Evolutionary conservation across 805 yeast genomes (phyloP).

Genomic region (Lachancea sp.): DNA sequence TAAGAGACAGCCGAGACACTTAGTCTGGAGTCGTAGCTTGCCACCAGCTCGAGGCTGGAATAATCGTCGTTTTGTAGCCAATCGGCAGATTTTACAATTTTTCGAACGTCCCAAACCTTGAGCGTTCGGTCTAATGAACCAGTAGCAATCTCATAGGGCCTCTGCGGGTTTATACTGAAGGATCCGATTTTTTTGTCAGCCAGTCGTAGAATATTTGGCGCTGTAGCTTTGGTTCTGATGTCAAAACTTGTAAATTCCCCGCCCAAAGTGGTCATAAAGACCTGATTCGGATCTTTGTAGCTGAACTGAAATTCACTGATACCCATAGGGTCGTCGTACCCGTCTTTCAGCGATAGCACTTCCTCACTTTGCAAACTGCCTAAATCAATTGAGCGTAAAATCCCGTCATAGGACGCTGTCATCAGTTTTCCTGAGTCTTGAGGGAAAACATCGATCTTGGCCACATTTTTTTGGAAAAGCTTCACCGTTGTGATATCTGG

Average conservation of each 20-base stretch:
- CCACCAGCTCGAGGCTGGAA: conserved; percentile 35
- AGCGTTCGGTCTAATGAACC: conserved; percentile 84
- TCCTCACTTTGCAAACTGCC: conserved; percentile 54
- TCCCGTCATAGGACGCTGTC: conserved; percentile 83
- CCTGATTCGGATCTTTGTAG: conserved; percentile 41
- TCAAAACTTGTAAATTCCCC: conserved; percentile 81
- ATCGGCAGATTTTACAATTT: conserved; percentile 35
- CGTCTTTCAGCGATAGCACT: conserved; percentile 48
- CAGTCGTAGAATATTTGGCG: conserved; percentile 44
- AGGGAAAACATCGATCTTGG: conserved; percentile 52
- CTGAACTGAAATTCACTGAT: conserved; percentile 67
- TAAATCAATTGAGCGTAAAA: conserved; percentile 68
- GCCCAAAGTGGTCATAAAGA: conserved; percentile 68
- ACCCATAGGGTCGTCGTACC: conserved; percentile 53
- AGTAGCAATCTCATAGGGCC: conserved; percentile 64
- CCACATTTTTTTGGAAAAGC: conserved; percentile 70
- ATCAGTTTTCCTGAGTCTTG: conserved; percentile 48
- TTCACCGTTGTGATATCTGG: conserved; percentile 57
- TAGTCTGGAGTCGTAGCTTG: conserved; percentile 63
- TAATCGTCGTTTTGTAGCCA: conserved; percentile 56
- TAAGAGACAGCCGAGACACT: conserved; percentile 85
- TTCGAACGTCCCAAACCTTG: conserved; percentile 82
- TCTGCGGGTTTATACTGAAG: conserved; percentile 68
- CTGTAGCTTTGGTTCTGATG: conserved; percentile 41
- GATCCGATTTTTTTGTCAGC: conserved; percentile 93